Evolutionary conservation across 805 yeast species (phyloP), one percentile per base, ranked within the genome.

Genomic region (Sugiyamaella smithiae): DNA sequence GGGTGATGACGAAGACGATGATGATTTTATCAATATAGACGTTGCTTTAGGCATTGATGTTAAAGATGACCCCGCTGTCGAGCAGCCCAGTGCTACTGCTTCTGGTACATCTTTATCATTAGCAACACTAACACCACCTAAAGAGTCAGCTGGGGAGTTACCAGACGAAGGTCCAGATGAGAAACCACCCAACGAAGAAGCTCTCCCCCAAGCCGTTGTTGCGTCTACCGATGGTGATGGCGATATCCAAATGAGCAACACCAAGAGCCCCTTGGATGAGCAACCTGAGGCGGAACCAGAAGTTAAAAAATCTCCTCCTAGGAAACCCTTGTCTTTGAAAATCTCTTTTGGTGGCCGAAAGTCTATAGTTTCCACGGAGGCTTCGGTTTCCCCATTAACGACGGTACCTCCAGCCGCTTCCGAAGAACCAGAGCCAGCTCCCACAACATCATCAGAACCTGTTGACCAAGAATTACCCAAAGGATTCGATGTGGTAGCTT

Each of bases 1-100:
- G n/a, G 38, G 19, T 35, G 38, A 16, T 5, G 38, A 35, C 38
- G 38, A 35, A 4, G 38, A 35, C 22, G 38, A 35, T n/a, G 38
- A 19, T 20, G 38, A 35, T 12, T 35, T 35, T 19, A 35, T 35
- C 3, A 35, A 35, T 19, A 35, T 35, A 14, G 38, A 35, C 22
- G 20, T 6, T 35, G 38, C 20, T 14, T 20, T 35, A 20, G 38
- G 38, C 19, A 3, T 35, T 14, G 16, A 12, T 35, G 38, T 19
- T 5, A 35, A 35, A 20, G 20, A 35, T 5, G 38, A 35, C 12
- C 33, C n/a, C n/a, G n/a, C n/a, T n/a, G n/a, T n/a, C n/a, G n/a
- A n/a, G n/a, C n/a, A n/a, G n/a, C n/a, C n/a, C n/a, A n/a, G n/a
- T n/a, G n/a, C n/a, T n/a, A n/a, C n/a, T n/a, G n/a, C n/a, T n/a